Conservation (phyloP, 257 asterid genomes). For the Scutellaria barbata region DNA sequence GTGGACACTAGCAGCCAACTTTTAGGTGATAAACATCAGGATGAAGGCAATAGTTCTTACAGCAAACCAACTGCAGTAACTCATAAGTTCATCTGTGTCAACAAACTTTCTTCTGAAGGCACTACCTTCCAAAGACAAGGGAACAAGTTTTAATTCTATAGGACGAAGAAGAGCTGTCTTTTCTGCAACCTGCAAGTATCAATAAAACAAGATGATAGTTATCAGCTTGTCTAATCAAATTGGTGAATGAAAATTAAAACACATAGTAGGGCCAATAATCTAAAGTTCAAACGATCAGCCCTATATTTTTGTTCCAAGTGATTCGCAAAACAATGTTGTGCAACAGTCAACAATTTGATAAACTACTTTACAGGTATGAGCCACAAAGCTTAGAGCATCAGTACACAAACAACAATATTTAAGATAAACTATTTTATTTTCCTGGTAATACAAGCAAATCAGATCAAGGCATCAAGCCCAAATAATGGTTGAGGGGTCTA, state of each 20-base stretch:
- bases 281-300: not conserved
- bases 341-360: not conserved
- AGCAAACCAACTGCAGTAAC: constrained; percentile 99
- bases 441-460: not conserved
- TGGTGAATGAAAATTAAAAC: constrained; percentile 6
- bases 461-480: constrained; percentile 25
- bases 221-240: constrained; percentile 30
- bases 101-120: constrained; percentile 89
- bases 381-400: constrained; percentile 18
- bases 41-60: constrained; percentile 58
- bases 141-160: constrained; percentile 80
- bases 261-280: constrained; percentile 3
- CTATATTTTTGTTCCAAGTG: not conserved
- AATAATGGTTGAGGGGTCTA: not conserved
- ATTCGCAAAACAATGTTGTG: constrained; percentile 21
- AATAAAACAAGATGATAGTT: constrained; percentile 26
- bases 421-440: not conserved
- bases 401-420: constrained; percentile 6
- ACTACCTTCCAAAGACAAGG: constrained; percentile 86
- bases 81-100: constrained; percentile 92
- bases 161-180: constrained; percentile 97
- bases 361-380: constrained; percentile 18
- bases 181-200: constrained; percentile 82
- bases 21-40: constrained; percentile 21
- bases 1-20: constrained; percentile 20